Conservation (phyloP, 805 yeast species). For the Pichia scutulata region DNA sequence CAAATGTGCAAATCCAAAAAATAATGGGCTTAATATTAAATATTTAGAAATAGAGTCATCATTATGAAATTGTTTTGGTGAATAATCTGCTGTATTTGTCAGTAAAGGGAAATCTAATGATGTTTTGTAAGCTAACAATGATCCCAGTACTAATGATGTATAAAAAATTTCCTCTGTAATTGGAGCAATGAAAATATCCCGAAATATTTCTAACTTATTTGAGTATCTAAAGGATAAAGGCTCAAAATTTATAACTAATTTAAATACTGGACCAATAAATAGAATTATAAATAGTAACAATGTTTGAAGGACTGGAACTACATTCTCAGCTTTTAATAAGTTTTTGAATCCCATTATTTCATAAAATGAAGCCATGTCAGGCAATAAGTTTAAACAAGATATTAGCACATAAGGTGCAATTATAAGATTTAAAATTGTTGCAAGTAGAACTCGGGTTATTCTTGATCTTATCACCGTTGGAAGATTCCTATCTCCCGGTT, state of each 20-base stretch:
- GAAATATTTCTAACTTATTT: constrained; percentile 17
- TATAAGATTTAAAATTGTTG: constrained; percentile 23
- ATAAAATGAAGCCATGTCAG: constrained; percentile 3
- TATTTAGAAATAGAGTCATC: neutral
- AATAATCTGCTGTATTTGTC: constrained; percentile 9
- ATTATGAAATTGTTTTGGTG: constrained; percentile 4
- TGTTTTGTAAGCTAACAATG: constrained; percentile 8
- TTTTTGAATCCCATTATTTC: constrained; percentile 15
- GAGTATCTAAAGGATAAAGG: neutral
- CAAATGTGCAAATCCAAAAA: constrained; percentile 72
- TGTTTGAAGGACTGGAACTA: neutral
- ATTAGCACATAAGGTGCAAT: constrained; percentile 28
- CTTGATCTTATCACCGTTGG: constrained; percentile 36
- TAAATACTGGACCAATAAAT: constrained; percentile 33
- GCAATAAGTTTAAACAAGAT: constrained; percentile 11
- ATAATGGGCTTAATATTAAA: constrained; percentile 42
- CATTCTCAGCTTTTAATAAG: neutral
- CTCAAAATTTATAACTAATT: neutral
- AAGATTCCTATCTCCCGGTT: constrained; percentile 33
- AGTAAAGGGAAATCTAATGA: neutral
- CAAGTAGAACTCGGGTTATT: constrained; percentile 31
- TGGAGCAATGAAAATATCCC: constrained; percentile 67
- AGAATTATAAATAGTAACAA: constrained; percentile 22
- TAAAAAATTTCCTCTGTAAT: constrained; percentile 70
- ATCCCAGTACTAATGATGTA: constrained; percentile 32